These are phyloP conservation scores for Arthrobotrys musiformis DNA, from an alignment of 2,329 filamentous ascomycete species.

Conservation along the genomic window DNA sequence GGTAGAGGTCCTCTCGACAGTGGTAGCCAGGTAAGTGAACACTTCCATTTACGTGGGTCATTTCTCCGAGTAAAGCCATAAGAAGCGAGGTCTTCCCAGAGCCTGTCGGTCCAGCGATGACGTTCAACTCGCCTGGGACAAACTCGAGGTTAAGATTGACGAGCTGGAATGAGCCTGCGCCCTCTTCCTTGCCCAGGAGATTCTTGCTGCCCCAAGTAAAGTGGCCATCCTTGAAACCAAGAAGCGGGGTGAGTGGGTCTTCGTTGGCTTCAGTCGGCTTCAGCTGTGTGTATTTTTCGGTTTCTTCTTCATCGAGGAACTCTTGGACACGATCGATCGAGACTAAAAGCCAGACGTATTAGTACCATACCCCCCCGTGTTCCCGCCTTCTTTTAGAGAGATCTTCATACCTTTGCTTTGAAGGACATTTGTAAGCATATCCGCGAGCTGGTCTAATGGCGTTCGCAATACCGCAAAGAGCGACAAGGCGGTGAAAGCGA, in stretches of 20 bases:
- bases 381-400: not conserved
- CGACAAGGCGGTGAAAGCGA: slow-evolving; percentile 95
- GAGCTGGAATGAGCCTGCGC: slow-evolving; percentile 77
- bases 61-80: slow-evolving; percentile 95
- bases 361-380: not conserved
- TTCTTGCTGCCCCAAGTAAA: slow-evolving; percentile 83
- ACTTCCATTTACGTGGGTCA: slow-evolving; percentile 83
- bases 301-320: slow-evolving; percentile 92
- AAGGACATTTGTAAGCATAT: slow-evolving; percentile 98
- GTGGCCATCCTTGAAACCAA: slow-evolving; percentile 85
- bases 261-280: slow-evolving; percentile 71
- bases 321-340: slow-evolving; percentile 96
- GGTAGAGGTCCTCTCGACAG: slow-evolving; percentile 83
- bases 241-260: slow-evolving; percentile 75
- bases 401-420: slow-evolving; percentile 75
- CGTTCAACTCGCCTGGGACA: slow-evolving; percentile 84
- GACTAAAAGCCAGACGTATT: slow-evolving; percentile 62
- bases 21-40: slow-evolving; percentile 87
- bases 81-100: slow-evolving; percentile 95
- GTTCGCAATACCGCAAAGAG: slow-evolving; percentile 94
- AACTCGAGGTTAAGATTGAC: slow-evolving; percentile 87
- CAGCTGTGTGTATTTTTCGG: slow-evolving; percentile 91
- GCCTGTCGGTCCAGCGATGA: slow-evolving; percentile 91
- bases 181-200: slow-evolving; percentile 66
- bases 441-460: slow-evolving; percentile 92